Base-by-base conservation (phyloP, 768 basidiomycete genomes). In the Suillus clintonianus region DNA sequence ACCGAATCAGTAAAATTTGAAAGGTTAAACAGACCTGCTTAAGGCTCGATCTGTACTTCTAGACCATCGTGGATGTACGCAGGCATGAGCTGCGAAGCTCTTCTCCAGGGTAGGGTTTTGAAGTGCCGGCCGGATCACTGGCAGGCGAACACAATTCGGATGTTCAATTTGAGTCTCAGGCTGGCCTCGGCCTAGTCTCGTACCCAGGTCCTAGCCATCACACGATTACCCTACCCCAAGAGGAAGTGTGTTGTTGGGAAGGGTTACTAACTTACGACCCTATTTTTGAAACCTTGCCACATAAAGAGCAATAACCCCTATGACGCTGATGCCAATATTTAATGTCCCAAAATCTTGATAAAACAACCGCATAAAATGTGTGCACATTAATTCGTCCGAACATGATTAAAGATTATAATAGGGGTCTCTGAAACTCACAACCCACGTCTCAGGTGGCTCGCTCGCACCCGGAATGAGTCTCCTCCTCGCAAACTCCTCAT, bases 381-480 rank as follows among this genome's bases (percentile, higher is more conserved):
- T 10, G 27, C 10, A 51, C 15, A 51, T 30, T 64, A 64, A n/a
- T 30, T 30, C 50, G 15, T 37, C 36, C 13, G 11, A 9, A 41
- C 11, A 11, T 56, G 5, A 56, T 39, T 14, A n/a, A n/a, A n/a
- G n/a, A 41, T 59, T 17, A 50, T n/a, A 30, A 5, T 17, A 61
- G n/a, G n/a, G n/a, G n/a, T 7, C 11, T 45, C 30, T 55, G 27
- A 17, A 64, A 64, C 30, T 22, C 34, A 64, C 64, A 14, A 64
- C 62, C 64, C 62, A 64, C 11, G 62, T 64, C 43, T 64, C 62
- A 11, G 36, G 24, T 4, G 54, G 22, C 34, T 45, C 42, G 14
- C 45, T 55, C 45, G 45, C 43, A 45, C 62, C 64, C n/a, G 62
- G 64, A 39, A 55, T 45, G 14, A 64, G 62, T 55, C 64, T 62